A percentile compares a stretch with the other conserved stretches of the same genome.
phyloP scores from a whole-genome alignment of 2,329 filamentous ascomycete genomes.

The Penicillium hesseltinei region DNA sequence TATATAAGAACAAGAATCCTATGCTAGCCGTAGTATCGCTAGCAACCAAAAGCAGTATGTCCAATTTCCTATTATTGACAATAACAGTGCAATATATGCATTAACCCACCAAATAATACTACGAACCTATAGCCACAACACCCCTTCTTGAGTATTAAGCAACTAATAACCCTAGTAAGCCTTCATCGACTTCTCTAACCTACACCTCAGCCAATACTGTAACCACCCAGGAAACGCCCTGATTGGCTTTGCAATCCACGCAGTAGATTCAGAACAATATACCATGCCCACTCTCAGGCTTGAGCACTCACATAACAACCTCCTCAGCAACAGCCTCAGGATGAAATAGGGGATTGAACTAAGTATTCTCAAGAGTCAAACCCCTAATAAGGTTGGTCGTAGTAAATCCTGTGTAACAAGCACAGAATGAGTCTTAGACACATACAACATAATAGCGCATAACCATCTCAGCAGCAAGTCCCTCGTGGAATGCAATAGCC shows the following conservation, averaged over 20 bases:
- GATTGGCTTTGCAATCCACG: conserved; percentile 42
- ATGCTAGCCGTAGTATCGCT: not conserved
- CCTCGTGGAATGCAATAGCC: conserved; percentile 67
- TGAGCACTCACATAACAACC: conserved; percentile 60
- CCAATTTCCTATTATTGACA: not conserved
- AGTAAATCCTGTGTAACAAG: conserved; percentile 62
- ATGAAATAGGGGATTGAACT: conserved; percentile 55
- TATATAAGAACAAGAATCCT: not conserved
- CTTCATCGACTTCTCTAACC: conserved; percentile 31
- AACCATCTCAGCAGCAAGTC: conserved; percentile 56
- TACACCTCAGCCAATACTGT: conserved; percentile 52
- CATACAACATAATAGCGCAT: conserved; percentile 54
- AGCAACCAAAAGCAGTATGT: not conserved
- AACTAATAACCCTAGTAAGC: conserved; percentile 6
- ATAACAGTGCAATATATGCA: not conserved
- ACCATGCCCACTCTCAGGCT: conserved; percentile 58
- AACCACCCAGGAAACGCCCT: conserved; percentile 63
- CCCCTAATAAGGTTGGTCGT: conserved; percentile 61
- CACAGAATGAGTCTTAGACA: conserved; percentile 62
- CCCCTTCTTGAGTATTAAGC: not conserved
- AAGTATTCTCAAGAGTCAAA: conserved; percentile 52
- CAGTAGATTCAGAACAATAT: conserved; percentile 48
- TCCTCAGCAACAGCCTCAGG: conserved; percentile 64
- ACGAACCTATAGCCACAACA: not conserved
- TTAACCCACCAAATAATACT: not conserved